phyloP scores from a whole-genome alignment of 169 alveolate genomes.

The Plasmodium yoelii region DNA sequence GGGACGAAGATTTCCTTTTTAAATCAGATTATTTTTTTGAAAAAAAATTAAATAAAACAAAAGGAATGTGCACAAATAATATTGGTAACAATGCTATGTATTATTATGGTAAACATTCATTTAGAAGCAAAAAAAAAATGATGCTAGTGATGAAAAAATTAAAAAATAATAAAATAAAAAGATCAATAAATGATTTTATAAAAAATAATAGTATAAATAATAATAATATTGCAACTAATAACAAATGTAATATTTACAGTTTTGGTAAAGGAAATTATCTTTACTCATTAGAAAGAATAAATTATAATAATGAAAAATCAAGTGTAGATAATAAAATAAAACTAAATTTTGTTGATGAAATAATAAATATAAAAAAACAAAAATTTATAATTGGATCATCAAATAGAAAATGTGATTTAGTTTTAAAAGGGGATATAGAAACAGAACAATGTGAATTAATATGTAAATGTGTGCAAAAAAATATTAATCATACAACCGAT shows the following conservation, averaged over 20 bases:
- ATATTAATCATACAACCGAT: slow-evolving; percentile 48
- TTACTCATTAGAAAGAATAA: slow-evolving; percentile 50
- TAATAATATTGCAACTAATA: slow-evolving; percentile 20
- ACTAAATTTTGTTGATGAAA: slow-evolving; percentile 35
- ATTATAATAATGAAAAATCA: slow-evolving; percentile 36
- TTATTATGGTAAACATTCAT: no score
- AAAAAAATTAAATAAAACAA: slow-evolving; percentile 15
- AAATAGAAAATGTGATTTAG: slow-evolving; percentile 60
- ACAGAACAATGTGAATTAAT: slow-evolving; percentile 67
- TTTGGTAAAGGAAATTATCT: slow-evolving; percentile 39
- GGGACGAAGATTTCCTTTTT: background rate
- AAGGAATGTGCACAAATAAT: background rate
- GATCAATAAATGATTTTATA: slow-evolving; percentile 49
- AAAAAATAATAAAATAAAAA: slow-evolving; percentile 33
- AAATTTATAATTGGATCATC: slow-evolving; percentile 69
- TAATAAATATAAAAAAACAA: slow-evolving; percentile 55
- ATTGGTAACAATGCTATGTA: background rate
- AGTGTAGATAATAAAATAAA: slow-evolving; percentile 31
- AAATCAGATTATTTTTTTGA: background rate
- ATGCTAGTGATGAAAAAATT: slow-evolving; percentile 10
- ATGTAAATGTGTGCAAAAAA: slow-evolving; percentile 61
- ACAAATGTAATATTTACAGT: slow-evolving; percentile 44
- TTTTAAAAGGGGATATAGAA: slow-evolving; percentile 55
- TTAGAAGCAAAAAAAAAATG: slow-evolving; percentile 2
- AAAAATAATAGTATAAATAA: slow-evolving; percentile 37